Evolutionary conservation across 139 green algal genomes (phyloP).

Genomic region (Chlamydomonas sp.): DNA sequence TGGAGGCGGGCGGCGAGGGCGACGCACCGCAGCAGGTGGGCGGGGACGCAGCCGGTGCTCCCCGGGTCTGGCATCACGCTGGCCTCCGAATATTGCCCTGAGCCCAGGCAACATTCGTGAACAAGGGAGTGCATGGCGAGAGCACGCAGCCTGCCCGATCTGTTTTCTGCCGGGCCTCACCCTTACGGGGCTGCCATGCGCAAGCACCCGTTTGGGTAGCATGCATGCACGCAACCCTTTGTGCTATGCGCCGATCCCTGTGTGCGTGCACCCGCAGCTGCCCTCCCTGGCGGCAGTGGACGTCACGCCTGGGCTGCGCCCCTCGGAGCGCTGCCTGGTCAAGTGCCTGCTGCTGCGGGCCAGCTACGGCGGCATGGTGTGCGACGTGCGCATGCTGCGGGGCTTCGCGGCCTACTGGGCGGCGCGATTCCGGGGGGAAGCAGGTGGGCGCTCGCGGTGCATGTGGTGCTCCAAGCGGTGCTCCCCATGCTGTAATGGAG

Average conservation of each 20-base stretch:
- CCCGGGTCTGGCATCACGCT: neutral
- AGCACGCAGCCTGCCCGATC: no score
- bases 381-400: slow-evolving; percentile 63
- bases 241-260: no score
- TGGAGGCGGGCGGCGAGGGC: neutral
- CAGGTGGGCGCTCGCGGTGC: slow-evolving; percentile 14
- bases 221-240: no score
- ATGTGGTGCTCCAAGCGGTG: neutral
- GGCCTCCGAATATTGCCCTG: no score
- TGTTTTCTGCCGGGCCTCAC: no score
- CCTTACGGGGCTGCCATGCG: no score
- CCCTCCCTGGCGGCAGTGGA: slow-evolving; percentile 1
- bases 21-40: neutral
- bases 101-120: no score
- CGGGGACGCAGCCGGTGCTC: neutral
- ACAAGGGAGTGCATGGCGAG: no score
- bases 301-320: neutral
- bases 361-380: slow-evolving; percentile 63
- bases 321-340: slow-evolving; percentile 49
- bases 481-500: no score
- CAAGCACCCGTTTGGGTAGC: no score
- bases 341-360: slow-evolving; percentile 56
- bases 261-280: no score
- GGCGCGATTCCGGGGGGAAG: slow-evolving; percentile 17
- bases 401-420: slow-evolving; percentile 47